Evolutionary conservation across 257 asterid genomes (phyloP).

Genomic region (Primulina eburnea): DNA sequence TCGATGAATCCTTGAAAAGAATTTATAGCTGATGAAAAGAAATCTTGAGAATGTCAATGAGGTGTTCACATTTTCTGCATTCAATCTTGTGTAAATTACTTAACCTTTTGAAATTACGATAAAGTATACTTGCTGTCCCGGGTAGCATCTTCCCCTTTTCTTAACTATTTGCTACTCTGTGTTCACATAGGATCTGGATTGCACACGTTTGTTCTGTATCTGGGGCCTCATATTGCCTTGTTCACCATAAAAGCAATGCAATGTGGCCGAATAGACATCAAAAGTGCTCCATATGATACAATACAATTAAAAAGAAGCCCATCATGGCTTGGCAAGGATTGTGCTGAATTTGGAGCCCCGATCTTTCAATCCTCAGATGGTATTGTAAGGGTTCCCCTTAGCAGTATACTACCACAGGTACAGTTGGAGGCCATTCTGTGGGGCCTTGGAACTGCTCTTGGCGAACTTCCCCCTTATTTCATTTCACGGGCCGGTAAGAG

Average conservation of each 20-base stretch:
- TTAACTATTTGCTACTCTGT: conserved; percentile 13
- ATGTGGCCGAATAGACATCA: conserved; percentile 90
- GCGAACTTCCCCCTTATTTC: conserved; percentile 96
- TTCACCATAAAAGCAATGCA: conserved; percentile 81
- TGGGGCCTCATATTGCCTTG: conserved; percentile 90
- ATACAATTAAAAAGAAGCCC: conserved; percentile 66
- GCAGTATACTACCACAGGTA: conserved; percentile 82
- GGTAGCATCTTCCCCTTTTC: not conserved
- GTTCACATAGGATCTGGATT: conserved; percentile 70
- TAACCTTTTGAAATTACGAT: not conserved
- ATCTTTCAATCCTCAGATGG: conserved; percentile 54
- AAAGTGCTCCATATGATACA: conserved; percentile 88
- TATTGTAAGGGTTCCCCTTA: conserved; percentile 60
- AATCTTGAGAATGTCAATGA: not conserved
- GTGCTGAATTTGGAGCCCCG: conserved; percentile 77
- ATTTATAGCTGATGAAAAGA: not conserved
- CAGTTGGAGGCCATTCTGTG: conserved; percentile 87
- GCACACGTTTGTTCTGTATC: conserved; percentile 92
- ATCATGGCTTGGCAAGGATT: conserved; percentile 86
- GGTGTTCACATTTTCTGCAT: not conserved
- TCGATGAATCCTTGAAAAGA: not conserved
- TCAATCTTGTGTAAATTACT: no score
- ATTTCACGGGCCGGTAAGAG: conserved; percentile 88
- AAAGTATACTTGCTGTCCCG: conserved; percentile 2
- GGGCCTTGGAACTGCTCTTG: conserved; percentile 97